Base-by-base conservation (phyloP, 164 flowering plant species). In the Nymphaea colorata region DNA sequence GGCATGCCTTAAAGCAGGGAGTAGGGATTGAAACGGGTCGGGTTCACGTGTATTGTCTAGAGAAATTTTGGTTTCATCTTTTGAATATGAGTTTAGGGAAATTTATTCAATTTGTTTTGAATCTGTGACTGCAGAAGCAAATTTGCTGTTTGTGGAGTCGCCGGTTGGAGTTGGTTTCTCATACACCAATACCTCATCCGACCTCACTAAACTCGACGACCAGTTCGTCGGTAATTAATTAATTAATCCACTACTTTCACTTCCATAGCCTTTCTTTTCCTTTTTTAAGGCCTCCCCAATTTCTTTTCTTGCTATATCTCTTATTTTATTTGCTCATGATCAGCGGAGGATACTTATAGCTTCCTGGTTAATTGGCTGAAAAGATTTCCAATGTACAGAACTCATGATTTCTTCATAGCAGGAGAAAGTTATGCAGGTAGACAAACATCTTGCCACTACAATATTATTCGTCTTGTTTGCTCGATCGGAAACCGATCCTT, bases 111-210 rank as follows among this genome's bases (percentile, higher is more conserved):
- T 45, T 45, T 45, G 7, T 10, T 45, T 45, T 45, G 11, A 45
- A 45, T 45, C 11, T 45, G 53, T 6, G 5, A 6, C 11, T 78
- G 81, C 83, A 86, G 95, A 83, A 61, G 90, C 90, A 42, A 87
- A 89, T 74, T 45, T 89, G 73, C 76, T 89, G n/a, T 89, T 89
- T 76, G 72, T 89, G 74, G 95, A 89, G 64, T 89, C 95, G 4
- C 95, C 95, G 18, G 74, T 79, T 65, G 95, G 95, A 71, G 91
- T 89, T 69, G 91, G 91, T 10, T 89, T 89, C 75, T 89, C 95
- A 51, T 85, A 87, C 78, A 82, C 91, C 66, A 89, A 89, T 73
- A 87, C 85, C 42, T 76, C 86, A 53, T 77, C 83, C 65, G 95
- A 88, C 78, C 77, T 85, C 53, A 63, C 72, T 66, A 73, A 70